Evolutionary conservation across 305 asterid genomes (phyloP), one percentile per base, ranked within the genome.

Genomic region (Fraxinus baroniana): DNA sequence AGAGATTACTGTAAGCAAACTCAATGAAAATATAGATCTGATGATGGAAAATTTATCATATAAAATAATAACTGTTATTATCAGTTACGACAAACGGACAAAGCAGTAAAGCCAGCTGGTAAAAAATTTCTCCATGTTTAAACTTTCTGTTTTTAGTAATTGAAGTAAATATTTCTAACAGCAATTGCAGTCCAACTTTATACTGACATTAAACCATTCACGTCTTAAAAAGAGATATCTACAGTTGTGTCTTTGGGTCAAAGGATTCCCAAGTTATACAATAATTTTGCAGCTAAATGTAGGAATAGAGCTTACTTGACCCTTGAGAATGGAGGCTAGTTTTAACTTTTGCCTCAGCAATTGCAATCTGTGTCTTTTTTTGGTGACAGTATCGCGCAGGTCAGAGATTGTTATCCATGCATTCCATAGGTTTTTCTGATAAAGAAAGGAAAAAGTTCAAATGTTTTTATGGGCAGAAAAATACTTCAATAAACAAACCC

Each of bases 371-470:
- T 93, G 97, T 84, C 96, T 86, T 86, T 90, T 93, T 86, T 91
- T 95, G 83, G 98, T 91, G 89, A 93, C 96, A 20, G 92, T 87
- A 72, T 94, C 98, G 26, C 95, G 94, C 26, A 95, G 86, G 83
- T 93, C 92, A 37, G 98, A 95, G 84, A 94, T 95, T 84, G 96
- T 92, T 88, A 95, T 91, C 98, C 97, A 93, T 3, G 98, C 95
- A 55, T 92, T 92, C 98, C 98, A 93, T 49, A 95, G 91, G 81
- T 89, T 88, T 87, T 91, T 91, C 98, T 95, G 93, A 84, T 73
- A 82, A 46, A 85, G 77, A 32, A 78, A 49, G 52, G 26, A 60
- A 52, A 32, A 33, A 73, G 79, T 74, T 86, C 33, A 82, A 62
- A 72, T 74, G 79, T 24, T 76, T 52, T 9, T 28, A 36, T 74